Base-by-base conservation (phyloP, 23 red algal genomes). In the Gracilaria gracilis region DNA sequence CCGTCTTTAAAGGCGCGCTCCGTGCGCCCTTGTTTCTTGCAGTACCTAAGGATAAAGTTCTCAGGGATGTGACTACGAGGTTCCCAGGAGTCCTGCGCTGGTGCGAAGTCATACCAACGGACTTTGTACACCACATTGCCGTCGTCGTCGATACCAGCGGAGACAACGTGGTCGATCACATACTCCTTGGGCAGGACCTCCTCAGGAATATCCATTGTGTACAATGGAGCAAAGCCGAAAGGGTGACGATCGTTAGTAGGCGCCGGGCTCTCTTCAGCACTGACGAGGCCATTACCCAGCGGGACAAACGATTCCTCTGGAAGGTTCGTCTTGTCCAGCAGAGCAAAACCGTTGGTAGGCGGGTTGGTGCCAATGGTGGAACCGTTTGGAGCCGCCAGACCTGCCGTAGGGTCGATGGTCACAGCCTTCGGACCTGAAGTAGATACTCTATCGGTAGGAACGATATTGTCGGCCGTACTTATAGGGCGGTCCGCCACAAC, bases 1-100 rank as follows among this genome's bases (percentile, higher is more conserved):
- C 66, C 27, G 12, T 71, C 66, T 16, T 71, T 71, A 71, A 71
- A 36, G 27, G n/a, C 66, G 27, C 66, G 66, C 66, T 71, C 66
- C 66, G 66, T 71, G 31, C 66, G 31, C 5, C 66, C 66, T 25
- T 34, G n/a, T 16, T 36, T 5, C 27, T 61, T 27, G 50, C 79
- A 82, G 19, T 36, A 82, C 61, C 50, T 82, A 20, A 19, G 54
- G 9, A 82, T 46, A 32, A 55, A 82, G 38, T 82, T 82, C 50
- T 64, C 53, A 0, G 3, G 53, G 4, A 82, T 61, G 79, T 31
- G 24, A 15, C 61, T 21, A 0, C 34, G 51, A 0, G 34, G 0
- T 61, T 82, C 54, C 3, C 53, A 32, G 12, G 3, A 14, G 34
- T 82, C 47, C 53, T 57, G 21, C 51, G 51, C 20, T 6, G 79